Percentiles rank a stretch among this genome's conserved stretches.
Conservation (phyloP, 768 basidiomycete species). For the Naematelia aurantialba region DNA sequence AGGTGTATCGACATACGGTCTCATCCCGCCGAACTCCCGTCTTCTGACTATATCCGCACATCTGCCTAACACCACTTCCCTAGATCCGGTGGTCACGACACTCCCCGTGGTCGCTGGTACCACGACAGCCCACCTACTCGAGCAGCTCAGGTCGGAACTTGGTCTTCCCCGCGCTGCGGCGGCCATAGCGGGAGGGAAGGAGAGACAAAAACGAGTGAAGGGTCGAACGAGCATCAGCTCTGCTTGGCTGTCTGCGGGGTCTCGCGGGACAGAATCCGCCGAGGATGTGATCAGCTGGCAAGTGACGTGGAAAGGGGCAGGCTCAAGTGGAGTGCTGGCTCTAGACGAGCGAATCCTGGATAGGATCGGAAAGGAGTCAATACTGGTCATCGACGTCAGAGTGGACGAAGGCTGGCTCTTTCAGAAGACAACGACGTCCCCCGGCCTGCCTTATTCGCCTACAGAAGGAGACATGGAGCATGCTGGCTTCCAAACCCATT, state of each 20-base stretch:
- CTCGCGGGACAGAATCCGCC: background rate
- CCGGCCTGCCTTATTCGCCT: background rate
- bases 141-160: slow-evolving; percentile 9
- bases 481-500: slow-evolving; percentile 4
- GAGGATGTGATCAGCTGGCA: background rate
- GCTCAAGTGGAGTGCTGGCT: background rate
- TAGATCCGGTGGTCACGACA: slow-evolving; percentile 1
- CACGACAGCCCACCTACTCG: slow-evolving; percentile 12
- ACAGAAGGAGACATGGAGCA: background rate
- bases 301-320: background rate
- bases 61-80: slow-evolving; percentile 22
- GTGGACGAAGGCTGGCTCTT: slow-evolving; percentile 33
- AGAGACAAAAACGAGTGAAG: slow-evolving; percentile 5
- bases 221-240: background rate
- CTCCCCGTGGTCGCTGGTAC: slow-evolving; percentile 3
- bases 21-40: slow-evolving; percentile 18
- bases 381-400: slow-evolving; percentile 7
- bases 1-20: slow-evolving; percentile 6
- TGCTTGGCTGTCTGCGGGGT: background rate
- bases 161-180: slow-evolving; percentile 16
- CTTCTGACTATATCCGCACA: slow-evolving; percentile 12
- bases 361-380: background rate
- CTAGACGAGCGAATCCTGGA: background rate
- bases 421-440: slow-evolving; percentile 4
- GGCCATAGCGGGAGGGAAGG: slow-evolving; percentile 1